phyloP scores from a whole-genome alignment of 352 stramenopile species.

The Pseudoperonospora humuli region DNA sequence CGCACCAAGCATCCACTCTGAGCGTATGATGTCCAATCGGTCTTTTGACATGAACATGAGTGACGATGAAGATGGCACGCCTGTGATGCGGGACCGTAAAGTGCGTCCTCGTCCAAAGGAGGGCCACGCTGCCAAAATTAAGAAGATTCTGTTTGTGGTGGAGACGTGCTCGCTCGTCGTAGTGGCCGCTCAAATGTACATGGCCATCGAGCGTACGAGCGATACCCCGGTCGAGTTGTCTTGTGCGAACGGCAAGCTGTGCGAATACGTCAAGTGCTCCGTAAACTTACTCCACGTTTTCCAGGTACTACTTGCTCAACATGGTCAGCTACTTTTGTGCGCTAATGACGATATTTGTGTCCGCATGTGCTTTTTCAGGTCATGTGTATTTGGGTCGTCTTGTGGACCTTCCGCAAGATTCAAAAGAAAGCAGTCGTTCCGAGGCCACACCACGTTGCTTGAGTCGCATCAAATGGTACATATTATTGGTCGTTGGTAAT shows the following conservation, averaged over 20 bases:
- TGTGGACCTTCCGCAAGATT: slow-evolving; percentile 35
- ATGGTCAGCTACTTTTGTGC: background rate
- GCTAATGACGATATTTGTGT: slow-evolving; percentile 1
- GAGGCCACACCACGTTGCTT: slow-evolving; percentile 18
- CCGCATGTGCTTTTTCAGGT: slow-evolving; percentile 14
- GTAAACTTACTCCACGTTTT: slow-evolving; percentile 43
- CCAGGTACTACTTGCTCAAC: slow-evolving; percentile 21
- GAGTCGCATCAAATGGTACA: slow-evolving; percentile 10
- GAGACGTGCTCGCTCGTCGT: slow-evolving; percentile 28
- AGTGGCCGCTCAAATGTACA: slow-evolving; percentile 44
- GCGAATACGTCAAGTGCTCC: slow-evolving; percentile 31
- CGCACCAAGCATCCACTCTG: slow-evolving; percentile 27
- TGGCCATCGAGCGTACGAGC: slow-evolving; percentile 27
- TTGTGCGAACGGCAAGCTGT: slow-evolving; percentile 52
- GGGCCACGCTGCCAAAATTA: slow-evolving; percentile 32
- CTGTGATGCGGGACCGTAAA: slow-evolving; percentile 15
- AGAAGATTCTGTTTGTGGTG: slow-evolving; percentile 36
- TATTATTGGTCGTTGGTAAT: too few species aligned
- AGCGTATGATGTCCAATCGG: slow-evolving; percentile 30
- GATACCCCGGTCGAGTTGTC: slow-evolving; percentile 34
- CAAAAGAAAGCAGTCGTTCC: slow-evolving; percentile 29
- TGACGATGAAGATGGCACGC: slow-evolving; percentile 25
- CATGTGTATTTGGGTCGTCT: slow-evolving; percentile 28
- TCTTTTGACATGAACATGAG: slow-evolving; percentile 35
- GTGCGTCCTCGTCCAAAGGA: slow-evolving; percentile 15